phyloP scores from a whole-genome alignment of 2,329 filamentous ascomycete species.

The Penicillium sp. region DNA sequence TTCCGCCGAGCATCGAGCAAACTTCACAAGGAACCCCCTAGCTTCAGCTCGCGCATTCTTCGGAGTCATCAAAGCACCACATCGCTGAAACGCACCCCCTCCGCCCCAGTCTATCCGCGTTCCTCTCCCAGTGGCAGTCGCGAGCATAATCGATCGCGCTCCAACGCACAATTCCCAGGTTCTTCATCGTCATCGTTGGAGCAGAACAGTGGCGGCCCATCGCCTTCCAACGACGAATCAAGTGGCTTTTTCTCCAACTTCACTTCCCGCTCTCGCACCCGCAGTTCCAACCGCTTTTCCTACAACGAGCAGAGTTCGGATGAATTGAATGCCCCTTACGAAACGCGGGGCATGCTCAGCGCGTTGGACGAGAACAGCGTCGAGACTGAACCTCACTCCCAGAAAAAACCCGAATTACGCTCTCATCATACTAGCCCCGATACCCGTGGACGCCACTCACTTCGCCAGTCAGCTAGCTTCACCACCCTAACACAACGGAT shows the following conservation, averaged over 20 bases:
- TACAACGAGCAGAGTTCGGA: conserved; percentile 43
- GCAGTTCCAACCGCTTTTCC: conserved; percentile 37
- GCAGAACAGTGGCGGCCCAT: conserved; percentile 42
- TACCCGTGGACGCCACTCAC: conserved; percentile 54
- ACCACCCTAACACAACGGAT: conserved; percentile 53
- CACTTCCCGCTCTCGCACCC: conserved; percentile 34
- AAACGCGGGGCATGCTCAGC: conserved; percentile 46
- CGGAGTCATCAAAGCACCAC: conserved; percentile 45
- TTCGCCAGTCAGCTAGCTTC: conserved; percentile 68
- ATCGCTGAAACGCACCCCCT: conserved; percentile 49
- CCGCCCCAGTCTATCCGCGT: conserved; percentile 47
- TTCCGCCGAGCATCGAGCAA: conserved; percentile 44
- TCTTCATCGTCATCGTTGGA: conserved; percentile 52
- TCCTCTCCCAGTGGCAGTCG: conserved; percentile 40
- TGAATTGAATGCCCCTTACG: conserved; percentile 48
- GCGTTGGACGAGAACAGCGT: conserved; percentile 43
- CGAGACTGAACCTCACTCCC: conserved; percentile 31
- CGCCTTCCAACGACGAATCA: conserved; percentile 40
- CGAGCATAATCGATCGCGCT: conserved; percentile 47
- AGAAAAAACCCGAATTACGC: conserved; percentile 44
- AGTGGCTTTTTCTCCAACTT: conserved; percentile 28
- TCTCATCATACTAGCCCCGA: conserved; percentile 56
- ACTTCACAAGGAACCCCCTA: conserved; percentile 47
- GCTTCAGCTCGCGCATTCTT: conserved; percentile 42
- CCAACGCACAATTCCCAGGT: conserved; percentile 42